phyloP scores from a whole-genome alignment of 805 yeast species.

The Priceomyces carsonii region DNA sequence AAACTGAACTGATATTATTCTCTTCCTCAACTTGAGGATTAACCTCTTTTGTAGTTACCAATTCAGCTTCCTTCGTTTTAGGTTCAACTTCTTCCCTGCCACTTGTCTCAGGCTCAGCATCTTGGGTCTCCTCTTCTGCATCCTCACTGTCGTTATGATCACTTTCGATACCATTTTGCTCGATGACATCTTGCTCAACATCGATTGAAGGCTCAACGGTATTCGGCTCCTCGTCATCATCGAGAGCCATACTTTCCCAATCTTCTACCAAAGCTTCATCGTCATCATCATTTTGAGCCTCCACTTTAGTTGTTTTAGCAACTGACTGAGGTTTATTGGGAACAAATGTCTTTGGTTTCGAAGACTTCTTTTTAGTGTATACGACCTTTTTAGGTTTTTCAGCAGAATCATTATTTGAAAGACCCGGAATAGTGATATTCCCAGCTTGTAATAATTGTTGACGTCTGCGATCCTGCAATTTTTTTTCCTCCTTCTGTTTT shows the following conservation, averaged over 20 bases:
- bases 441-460: slow-evolving; percentile 77
- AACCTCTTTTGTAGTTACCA: too few relatives aligned
- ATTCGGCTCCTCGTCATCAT: slow-evolving; percentile 57
- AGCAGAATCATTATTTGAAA: slow-evolving; percentile 39
- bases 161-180: slow-evolving; percentile 30
- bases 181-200: slow-evolving; percentile 25
- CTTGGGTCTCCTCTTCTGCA: slow-evolving; percentile 17
- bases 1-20: slow-evolving; percentile 26
- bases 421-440: slow-evolving; percentile 73
- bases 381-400: slow-evolving; percentile 66
- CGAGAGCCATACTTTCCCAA: slow-evolving; percentile 77
- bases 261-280: slow-evolving; percentile 69
- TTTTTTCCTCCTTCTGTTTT: slow-evolving; percentile 93
- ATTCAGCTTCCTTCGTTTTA: slow-evolving; percentile 17
- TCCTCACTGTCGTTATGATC: slow-evolving; percentile 32
- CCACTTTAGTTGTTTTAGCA: slow-evolving; percentile 18
- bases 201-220: slow-evolving; percentile 51
- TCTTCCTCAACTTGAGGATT: slow-evolving; percentile 25
- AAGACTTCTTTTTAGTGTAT: slow-evolving; percentile 70
- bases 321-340: slow-evolving; percentile 25
- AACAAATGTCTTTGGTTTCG: slow-evolving; percentile 39
- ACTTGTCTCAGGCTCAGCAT: slow-evolving; percentile 20
- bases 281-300: slow-evolving; percentile 23
- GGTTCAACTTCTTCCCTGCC: slow-evolving; percentile 31
- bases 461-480: slow-evolving; percentile 82